Base-by-base conservation (phyloP, 371 early-diverging fungal species). In the Basidiobolus meristosporus region DNA sequence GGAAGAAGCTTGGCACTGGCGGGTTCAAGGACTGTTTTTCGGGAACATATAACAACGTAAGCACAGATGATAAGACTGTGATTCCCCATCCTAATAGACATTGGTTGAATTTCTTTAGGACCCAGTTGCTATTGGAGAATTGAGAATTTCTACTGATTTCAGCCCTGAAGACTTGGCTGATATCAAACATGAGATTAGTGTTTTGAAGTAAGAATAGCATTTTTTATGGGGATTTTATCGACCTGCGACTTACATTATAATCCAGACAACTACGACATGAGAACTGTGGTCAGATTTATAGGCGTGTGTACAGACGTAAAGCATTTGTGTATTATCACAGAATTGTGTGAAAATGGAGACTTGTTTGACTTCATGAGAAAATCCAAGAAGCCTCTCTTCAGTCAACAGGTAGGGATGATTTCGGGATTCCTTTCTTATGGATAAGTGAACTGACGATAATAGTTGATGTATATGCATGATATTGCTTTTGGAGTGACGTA, bases 401-500 rank as follows among this genome's bases (percentile, higher is more conserved):
- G 68, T 11, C 73, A 74, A 48, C 53, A 59, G 55, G 64, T 68
- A 31, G 7, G 9, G n/a, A 29, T 4, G 1, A 21, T 29, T n/a
- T n/a, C n/a, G n/a, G n/a, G n/a, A n/a, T n/a, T n/a, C n/a, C n/a
- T n/a, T n/a, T n/a, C n/a, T n/a, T n/a, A n/a, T n/a, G n/a, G n/a
- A n/a, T n/a, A n/a, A n/a, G n/a, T n/a, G n/a, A n/a, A n/a, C n/a
- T n/a, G n/a, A n/a, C n/a, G n/a, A n/a, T n/a, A n/a, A n/a, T 49
- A 68, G 68, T 57, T 72, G 34, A 76, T 69, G 66, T 74, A 68
- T 31, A 82, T 82, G 82, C 74, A 82, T 47, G 83, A 88, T 45
- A 82, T 85, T 55, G 72, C 81, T 2, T 51, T 81, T 15, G 82
- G 73, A 22, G 68, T 82, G 17, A 54, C 77, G 2, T 61, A 61